Conservation (phyloP, 305 asterid species). For the Ruellia speciosa region DNA sequence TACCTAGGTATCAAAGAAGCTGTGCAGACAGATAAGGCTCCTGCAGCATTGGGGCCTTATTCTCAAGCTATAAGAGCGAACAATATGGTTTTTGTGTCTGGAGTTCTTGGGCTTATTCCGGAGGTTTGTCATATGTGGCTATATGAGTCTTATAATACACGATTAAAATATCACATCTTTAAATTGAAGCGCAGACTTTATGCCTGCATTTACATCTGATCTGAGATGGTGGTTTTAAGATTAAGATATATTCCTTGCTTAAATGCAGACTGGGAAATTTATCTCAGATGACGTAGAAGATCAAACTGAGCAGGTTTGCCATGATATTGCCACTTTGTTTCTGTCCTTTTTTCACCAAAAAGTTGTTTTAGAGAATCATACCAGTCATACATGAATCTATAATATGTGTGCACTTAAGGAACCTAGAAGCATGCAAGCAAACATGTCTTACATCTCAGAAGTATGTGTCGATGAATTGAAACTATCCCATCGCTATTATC, state of each 20-base stretch:
- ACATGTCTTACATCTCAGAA: too few species aligned
- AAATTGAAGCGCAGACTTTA: background rate
- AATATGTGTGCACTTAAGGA: too few species aligned
- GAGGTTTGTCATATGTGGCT: conserved; percentile 14
- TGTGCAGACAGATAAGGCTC: conserved; percentile 44
- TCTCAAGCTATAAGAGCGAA: conserved; percentile 52
- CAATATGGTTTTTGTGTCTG: conserved; percentile 37
- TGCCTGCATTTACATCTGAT: conserved; percentile 1
- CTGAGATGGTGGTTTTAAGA: background rate
- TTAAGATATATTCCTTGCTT: conserved; percentile 9
- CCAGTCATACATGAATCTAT: too few species aligned
- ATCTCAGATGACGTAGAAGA: conserved; percentile 70
- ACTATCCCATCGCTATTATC: too few species aligned
- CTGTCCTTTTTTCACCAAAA: background rate
- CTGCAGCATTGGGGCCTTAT: conserved; percentile 51
- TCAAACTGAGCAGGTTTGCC: conserved; percentile 82
- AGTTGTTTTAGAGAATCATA: background rate
- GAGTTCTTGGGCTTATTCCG: conserved; percentile 49
- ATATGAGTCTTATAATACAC: background rate
- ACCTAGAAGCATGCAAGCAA: too few species aligned
- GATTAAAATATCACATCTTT: background rate
- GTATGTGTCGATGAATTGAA: too few species aligned
- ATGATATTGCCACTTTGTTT: background rate
- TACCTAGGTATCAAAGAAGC: conserved; percentile 38
- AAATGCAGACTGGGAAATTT: conserved; percentile 63